Evolutionary conservation across 495 filamentous ascomycete genomes (phyloP).

Genomic region (Aspergillus sparsus): DNA sequence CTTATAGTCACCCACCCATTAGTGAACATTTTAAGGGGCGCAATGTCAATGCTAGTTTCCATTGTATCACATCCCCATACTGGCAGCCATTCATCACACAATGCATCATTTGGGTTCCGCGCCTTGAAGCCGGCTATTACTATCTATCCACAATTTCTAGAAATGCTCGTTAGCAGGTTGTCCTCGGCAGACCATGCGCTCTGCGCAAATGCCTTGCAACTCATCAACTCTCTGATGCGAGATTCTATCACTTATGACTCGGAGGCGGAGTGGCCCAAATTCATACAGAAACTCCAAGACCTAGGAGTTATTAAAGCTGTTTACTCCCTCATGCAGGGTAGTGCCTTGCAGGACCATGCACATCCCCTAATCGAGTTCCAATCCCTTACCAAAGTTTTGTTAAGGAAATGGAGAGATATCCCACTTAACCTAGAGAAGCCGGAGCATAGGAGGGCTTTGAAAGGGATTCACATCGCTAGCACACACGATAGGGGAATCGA

Average conservation of each 20-base stretch:
- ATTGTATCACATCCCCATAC: constrained; percentile 82
- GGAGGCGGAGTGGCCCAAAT: constrained; percentile 84
- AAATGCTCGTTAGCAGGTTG: constrained; percentile 85
- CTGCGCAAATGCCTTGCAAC: constrained; percentile 90
- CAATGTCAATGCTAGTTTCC: constrained; percentile 93
- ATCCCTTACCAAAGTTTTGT: constrained; percentile 82
- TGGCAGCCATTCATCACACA: constrained; percentile 41
- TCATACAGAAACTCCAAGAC: constrained; percentile 91
- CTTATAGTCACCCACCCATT: constrained; percentile 93
- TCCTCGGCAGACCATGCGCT: constrained; percentile 94
- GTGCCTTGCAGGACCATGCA: constrained; percentile 88
- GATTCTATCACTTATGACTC: constrained; percentile 80
- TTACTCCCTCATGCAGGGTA: constrained; percentile 89
- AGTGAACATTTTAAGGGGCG: constrained; percentile 94
- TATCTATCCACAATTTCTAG: constrained; percentile 88
- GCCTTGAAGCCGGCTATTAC: constrained; percentile 91
- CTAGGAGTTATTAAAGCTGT: constrained; percentile 91
- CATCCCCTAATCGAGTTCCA: constrained; percentile 94
- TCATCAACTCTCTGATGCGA: constrained; percentile 93
- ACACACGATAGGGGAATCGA: constrained; percentile 53
- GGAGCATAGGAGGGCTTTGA: constrained; percentile 86
- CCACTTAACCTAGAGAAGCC: constrained; percentile 79
- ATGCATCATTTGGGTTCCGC: constrained; percentile 74
- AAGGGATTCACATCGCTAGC: constrained; percentile 80
- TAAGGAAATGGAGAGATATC: constrained; percentile 89